A percentile compares a stretch with the other conserved stretches of the same genome.
Evolutionary conservation across 768 basidiomycete species (phyloP).

Genomic region (Suillus bovinus): DNA sequence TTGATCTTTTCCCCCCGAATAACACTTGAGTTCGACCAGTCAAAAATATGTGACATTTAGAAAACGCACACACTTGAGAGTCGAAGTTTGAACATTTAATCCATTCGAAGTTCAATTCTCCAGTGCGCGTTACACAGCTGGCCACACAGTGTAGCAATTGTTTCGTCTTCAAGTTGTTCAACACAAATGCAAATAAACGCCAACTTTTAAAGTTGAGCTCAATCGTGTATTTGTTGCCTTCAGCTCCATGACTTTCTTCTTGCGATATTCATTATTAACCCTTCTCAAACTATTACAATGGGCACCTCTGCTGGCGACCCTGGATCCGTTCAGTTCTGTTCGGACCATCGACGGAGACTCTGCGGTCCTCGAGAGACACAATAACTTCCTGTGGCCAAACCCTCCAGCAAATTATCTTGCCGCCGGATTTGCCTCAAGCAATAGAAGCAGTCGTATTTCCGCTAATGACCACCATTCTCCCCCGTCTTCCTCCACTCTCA

Average conservation of each 20-base stretch:
- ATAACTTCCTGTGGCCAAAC: not conserved
- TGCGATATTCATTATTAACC: not conserved
- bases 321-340: not conserved
- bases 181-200: no score
- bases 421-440: not conserved
- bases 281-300: conserved; percentile 6
- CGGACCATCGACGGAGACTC: not conserved
- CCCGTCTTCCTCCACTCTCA: not conserved
- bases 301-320: not conserved
- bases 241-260: not conserved
- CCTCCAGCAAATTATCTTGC: not conserved
- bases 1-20: no score
- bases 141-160: no score
- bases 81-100: no score
- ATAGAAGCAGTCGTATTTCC: not conserved
- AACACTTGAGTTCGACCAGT: no score
- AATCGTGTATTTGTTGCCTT: not conserved
- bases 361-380: not conserved
- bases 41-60: no score
- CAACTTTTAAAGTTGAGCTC: no score
- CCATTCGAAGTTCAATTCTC: no score
- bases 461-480: not conserved
- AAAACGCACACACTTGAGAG: no score
- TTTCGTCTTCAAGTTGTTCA: no score
- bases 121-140: no score